These are phyloP conservation scores for Trifolium dubium DNA, from an alignment of 306 rosid genomes.

Conservation along the genomic window DNA sequence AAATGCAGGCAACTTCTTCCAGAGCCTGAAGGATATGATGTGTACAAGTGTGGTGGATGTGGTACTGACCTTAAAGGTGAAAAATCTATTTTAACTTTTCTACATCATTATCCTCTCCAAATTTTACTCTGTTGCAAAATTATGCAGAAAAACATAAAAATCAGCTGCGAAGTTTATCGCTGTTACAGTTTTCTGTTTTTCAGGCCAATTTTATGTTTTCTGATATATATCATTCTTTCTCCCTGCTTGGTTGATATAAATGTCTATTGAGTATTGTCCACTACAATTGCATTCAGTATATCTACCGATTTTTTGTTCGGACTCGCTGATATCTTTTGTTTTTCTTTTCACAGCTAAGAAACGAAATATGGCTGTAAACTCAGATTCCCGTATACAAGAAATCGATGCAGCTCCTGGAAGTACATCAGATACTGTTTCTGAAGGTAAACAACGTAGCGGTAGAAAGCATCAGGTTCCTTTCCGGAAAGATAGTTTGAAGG, in stretches of 20 bases:
- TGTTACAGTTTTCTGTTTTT: no score
- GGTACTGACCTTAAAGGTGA: conserved; percentile 76
- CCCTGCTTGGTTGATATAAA: conserved; percentile 17
- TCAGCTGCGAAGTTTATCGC: neutral
- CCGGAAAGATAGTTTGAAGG: conserved; percentile 33
- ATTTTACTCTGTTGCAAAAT: conserved; percentile 1
- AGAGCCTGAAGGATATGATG: conserved; percentile 59
- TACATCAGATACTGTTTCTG: conserved; percentile 39
- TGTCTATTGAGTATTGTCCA: no score
- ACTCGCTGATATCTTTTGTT: conserved; percentile 34
- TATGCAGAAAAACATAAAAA: neutral
- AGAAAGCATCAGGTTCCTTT: conserved; percentile 37
- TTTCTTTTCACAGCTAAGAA: conserved; percentile 67
- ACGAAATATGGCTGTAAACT: conserved; percentile 41
- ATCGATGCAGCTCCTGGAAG: conserved; percentile 46
- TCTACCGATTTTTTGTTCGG: conserved; percentile 14
- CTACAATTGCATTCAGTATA: conserved; percentile 15
- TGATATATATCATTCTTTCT: neutral
- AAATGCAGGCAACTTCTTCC: conserved; percentile 67
- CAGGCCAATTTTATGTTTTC: no score
- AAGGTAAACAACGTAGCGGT: conserved; percentile 33
- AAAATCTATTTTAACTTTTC: neutral
- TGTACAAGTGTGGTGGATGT: conserved; percentile 92
- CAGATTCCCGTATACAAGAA: conserved; percentile 46
- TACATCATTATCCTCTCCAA: conserved; percentile 9